These are phyloP conservation scores for Paragyromitra xinjiangensis DNA, from an alignment of 495 filamentous ascomycete species.

Conservation along the genomic window DNA sequence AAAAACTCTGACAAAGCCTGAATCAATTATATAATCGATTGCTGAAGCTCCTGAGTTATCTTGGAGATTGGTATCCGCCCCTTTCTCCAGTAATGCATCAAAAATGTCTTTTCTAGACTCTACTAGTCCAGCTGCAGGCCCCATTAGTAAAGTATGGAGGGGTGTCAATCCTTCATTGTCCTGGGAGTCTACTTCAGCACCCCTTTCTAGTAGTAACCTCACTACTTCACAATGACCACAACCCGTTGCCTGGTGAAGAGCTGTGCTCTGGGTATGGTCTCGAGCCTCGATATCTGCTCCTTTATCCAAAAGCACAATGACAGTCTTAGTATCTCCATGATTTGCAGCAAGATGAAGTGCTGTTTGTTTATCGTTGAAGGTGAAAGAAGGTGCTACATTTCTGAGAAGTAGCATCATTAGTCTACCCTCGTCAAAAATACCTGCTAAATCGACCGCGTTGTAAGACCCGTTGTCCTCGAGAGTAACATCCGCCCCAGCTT, in stretches of 20 bases:
- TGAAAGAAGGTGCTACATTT: background rate
- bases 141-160: background rate
- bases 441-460: background rate
- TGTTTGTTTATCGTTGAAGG: background rate
- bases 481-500: background rate
- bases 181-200: background rate
- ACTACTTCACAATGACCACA: background rate
- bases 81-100: background rate
- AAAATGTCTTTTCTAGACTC: background rate
- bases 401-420: background rate
- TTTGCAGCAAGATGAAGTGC: background rate
- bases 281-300: background rate
- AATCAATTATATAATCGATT: background rate
- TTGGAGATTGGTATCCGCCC: background rate
- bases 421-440: background rate
- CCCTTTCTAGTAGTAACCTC: background rate
- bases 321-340: background rate
- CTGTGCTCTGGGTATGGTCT: background rate
- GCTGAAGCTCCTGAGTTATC: background rate
- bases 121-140: background rate
- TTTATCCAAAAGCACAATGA: background rate
- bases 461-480: background rate
- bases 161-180: background rate
- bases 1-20: background rate
- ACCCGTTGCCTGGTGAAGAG: background rate